Percentiles rank a stretch among this genome's conserved stretches.
Conservation (phyloP, 202 grass and related monocot species). For the Eragrostis tef region DNA sequence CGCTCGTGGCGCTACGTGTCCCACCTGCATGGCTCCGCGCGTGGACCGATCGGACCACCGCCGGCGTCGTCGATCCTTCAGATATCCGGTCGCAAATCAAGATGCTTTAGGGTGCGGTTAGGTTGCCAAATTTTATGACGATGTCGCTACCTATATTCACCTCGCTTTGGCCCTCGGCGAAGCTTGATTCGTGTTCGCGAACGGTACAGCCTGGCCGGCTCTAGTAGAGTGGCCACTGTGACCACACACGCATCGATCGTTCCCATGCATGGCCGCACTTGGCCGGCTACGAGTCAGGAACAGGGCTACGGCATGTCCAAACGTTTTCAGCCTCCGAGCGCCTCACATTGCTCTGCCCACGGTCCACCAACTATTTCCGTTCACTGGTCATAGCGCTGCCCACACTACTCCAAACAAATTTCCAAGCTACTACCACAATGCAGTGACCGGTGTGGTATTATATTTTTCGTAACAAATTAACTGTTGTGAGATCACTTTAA, state of each 20-base stretch:
- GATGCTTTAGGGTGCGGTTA: neutral
- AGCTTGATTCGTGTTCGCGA: neutral
- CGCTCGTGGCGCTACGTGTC: constrained; percentile 31
- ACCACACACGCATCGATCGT: constrained; percentile 8
- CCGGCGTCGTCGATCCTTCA: neutral
- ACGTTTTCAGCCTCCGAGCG: neutral
- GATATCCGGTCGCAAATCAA: neutral
- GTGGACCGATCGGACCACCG: neutral
- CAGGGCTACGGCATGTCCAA: neutral
- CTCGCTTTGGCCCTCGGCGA: neutral
- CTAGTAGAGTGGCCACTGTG: constrained; percentile 3
- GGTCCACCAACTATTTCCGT: neutral
- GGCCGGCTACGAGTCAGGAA: neutral
- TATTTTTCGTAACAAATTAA: no score
- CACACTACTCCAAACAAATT: constrained; percentile 13
- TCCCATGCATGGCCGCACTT: neutral
- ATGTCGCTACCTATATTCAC: neutral
- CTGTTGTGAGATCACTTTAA: neutral
- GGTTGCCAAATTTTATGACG: constrained; percentile 7
- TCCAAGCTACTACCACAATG: no score
- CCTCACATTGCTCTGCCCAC: constrained; percentile 2
- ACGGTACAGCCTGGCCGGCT: neutral
- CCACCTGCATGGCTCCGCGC: neutral
- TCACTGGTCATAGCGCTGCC: constrained; percentile 16
- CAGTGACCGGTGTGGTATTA: no score